Evolutionary conservation across 805 yeast species (phyloP).

Genomic region (Starmerella sp.): DNA sequence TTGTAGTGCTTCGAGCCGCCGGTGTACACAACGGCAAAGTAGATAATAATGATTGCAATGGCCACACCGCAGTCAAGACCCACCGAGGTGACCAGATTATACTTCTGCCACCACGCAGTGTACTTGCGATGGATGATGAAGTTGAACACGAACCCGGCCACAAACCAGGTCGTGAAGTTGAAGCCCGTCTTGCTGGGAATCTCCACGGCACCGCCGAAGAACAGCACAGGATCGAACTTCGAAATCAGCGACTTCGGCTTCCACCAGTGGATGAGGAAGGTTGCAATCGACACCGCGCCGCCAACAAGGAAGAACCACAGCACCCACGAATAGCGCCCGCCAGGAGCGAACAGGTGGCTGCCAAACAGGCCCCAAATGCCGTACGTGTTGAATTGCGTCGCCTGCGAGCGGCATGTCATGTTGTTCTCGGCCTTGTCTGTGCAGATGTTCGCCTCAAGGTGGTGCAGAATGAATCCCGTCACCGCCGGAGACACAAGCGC

Average conservation of each 20-base stretch:
- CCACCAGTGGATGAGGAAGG: slow-evolving; percentile 30
- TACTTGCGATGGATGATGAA: slow-evolving; percentile 43
- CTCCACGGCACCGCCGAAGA: slow-evolving; percentile 46
- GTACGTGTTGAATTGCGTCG: slow-evolving; percentile 39
- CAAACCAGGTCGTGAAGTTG: slow-evolving; percentile 48
- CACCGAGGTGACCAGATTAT: slow-evolving; percentile 48
- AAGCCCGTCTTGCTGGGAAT: slow-evolving; percentile 72
- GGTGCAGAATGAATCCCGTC: slow-evolving; percentile 34
- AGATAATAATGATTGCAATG: slow-evolving; percentile 44
- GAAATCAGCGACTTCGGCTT: slow-evolving; percentile 32
- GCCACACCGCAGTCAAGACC: slow-evolving; percentile 62
- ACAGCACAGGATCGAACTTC: slow-evolving; percentile 55
- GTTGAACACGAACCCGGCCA: slow-evolving; percentile 45
- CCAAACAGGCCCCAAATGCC: slow-evolving; percentile 59
- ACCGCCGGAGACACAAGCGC: slow-evolving; percentile 35
- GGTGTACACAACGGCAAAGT: slow-evolving; percentile 35
- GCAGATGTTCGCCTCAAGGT: slow-evolving; percentile 35
- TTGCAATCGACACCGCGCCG: slow-evolving; percentile 36
- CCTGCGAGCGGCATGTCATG: slow-evolving; percentile 44
- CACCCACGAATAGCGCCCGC: slow-evolving; percentile 44
- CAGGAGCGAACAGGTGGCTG: slow-evolving; percentile 47
- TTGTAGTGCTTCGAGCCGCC: slow-evolving; percentile 31
- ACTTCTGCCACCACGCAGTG: slow-evolving; percentile 45
- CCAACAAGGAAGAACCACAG: slow-evolving; percentile 56
- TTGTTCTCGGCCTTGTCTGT: slow-evolving; percentile 44